These are phyloP conservation scores for Apiospora pterosperma DNA, from an alignment of 2,329 filamentous ascomycete genomes.

Conservation along the genomic window DNA sequence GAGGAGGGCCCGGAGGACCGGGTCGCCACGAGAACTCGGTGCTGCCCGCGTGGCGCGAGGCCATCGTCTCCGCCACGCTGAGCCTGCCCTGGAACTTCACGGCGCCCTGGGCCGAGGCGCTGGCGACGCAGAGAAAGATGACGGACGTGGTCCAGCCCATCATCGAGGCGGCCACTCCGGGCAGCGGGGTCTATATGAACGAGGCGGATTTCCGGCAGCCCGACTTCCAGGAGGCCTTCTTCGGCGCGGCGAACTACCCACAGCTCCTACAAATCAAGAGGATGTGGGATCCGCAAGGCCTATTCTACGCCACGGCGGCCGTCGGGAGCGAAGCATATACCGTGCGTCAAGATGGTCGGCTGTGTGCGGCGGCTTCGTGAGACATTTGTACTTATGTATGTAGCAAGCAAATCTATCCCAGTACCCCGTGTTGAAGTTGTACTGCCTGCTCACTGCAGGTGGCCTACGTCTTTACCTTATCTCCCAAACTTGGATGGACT, in stretches of 20 bases:
- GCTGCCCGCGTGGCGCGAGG: slow-evolving; percentile 29
- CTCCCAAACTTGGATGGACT: no score
- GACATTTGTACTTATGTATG: background rate
- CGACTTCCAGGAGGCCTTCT: slow-evolving; percentile 29
- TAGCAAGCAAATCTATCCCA: no score
- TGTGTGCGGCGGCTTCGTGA: background rate
- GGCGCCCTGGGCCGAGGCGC: slow-evolving; percentile 17
- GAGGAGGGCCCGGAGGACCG: no score
- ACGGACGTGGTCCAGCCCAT: slow-evolving; percentile 26
- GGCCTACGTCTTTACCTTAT: no score
- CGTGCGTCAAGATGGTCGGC: background rate
- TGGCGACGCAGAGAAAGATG: slow-evolving; percentile 24
- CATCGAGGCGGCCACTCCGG: slow-evolving; percentile 20
- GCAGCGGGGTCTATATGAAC: slow-evolving; percentile 32
- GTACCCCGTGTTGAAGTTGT: no score
- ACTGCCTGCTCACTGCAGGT: no score
- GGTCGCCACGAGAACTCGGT: slow-evolving; percentile 25
- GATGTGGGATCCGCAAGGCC: background rate
- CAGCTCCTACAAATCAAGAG: background rate
- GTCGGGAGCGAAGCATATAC: background rate
- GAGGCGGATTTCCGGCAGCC: slow-evolving; percentile 36
- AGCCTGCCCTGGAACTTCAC: slow-evolving; percentile 17
- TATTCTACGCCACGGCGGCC: background rate
- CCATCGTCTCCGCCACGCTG: slow-evolving; percentile 18
- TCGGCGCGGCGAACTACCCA: background rate